Evolutionary conservation across 2,329 filamentous ascomycete genomes (phyloP).

Genomic region (Lachnellula hyalina): DNA sequence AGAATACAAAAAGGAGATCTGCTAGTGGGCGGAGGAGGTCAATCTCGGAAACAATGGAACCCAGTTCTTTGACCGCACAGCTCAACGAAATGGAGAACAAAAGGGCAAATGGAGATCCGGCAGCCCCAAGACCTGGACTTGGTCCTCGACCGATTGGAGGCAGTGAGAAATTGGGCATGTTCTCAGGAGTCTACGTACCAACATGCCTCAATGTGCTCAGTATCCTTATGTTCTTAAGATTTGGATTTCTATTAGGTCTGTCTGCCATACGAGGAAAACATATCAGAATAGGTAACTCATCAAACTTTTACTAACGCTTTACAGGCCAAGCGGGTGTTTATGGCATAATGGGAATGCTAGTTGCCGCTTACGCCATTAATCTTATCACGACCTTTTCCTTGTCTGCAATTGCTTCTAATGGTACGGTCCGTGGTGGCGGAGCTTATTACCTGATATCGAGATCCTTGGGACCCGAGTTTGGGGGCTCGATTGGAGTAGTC

Average conservation of each 20-base stretch:
- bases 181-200: slow-evolving; percentile 79
- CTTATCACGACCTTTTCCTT: slow-evolving; percentile 81
- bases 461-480: slow-evolving; percentile 81
- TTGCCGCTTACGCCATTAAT: slow-evolving; percentile 73
- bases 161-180: slow-evolving; percentile 64
- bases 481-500: slow-evolving; percentile 79
- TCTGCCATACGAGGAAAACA: neutral
- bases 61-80: slow-evolving; percentile 23
- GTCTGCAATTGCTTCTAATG: slow-evolving; percentile 85
- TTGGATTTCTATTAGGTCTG: slow-evolving; percentile 71
- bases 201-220: slow-evolving; percentile 86
- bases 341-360: slow-evolving; percentile 71
- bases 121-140: slow-evolving; percentile 33
- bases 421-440: slow-evolving; percentile 80
- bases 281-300: neutral
- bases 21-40: slow-evolving; percentile 9
- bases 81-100: slow-evolving; percentile 24
- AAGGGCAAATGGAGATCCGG: slow-evolving; percentile 29
- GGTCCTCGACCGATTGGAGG: slow-evolving; percentile 36
- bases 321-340: slow-evolving; percentile 62
- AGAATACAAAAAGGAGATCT: slow-evolving; percentile 6
- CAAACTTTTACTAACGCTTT: slow-evolving; percentile 7
- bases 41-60: slow-evolving; percentile 4
- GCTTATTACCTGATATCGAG: slow-evolving; percentile 87
- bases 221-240: slow-evolving; percentile 88